phyloP scores from a whole-genome alignment of 306 rosid species.

The Sophora flavescens region DNA sequence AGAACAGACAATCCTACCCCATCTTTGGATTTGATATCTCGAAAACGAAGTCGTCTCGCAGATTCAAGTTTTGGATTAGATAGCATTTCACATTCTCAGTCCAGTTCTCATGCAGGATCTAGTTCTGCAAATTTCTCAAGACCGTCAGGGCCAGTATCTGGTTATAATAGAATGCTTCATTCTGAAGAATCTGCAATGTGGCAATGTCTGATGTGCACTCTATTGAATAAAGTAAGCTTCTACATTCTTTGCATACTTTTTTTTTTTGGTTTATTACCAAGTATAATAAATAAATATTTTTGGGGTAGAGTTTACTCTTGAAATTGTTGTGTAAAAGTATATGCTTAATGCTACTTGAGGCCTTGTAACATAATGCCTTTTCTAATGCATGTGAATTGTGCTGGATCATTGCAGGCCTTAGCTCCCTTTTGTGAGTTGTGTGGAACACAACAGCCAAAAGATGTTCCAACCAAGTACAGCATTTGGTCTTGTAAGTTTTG shows the following conservation, averaged over 20 bases:
- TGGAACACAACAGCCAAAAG: slow-evolving; percentile 68
- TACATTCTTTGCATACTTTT: slow-evolving; percentile 16
- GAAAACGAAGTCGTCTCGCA: slow-evolving; percentile 61
- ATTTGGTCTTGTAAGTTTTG: slow-evolving; percentile 74
- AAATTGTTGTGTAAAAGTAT: slow-evolving; percentile 18
- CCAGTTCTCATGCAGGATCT: slow-evolving; percentile 47
- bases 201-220: slow-evolving; percentile 85
- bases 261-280: background rate
- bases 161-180: slow-evolving; percentile 38
- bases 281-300: background rate
- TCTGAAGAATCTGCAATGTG: slow-evolving; percentile 66
- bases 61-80: slow-evolving; percentile 47
- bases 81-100: slow-evolving; percentile 43
- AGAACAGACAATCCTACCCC: slow-evolving; percentile 36
- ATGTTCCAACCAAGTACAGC: slow-evolving; percentile 59
- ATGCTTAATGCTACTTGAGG: background rate
- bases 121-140: slow-evolving; percentile 48
- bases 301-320: background rate
- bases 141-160: slow-evolving; percentile 38
- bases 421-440: slow-evolving; percentile 86
- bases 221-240: slow-evolving; percentile 77
- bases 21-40: slow-evolving; percentile 44
- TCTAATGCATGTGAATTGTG: slow-evolving; percentile 54
- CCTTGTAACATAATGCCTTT: slow-evolving; percentile 18
- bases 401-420: slow-evolving; percentile 61